Conservation (phyloP, 345 rosid genomes). For the Populus deltoides region DNA sequence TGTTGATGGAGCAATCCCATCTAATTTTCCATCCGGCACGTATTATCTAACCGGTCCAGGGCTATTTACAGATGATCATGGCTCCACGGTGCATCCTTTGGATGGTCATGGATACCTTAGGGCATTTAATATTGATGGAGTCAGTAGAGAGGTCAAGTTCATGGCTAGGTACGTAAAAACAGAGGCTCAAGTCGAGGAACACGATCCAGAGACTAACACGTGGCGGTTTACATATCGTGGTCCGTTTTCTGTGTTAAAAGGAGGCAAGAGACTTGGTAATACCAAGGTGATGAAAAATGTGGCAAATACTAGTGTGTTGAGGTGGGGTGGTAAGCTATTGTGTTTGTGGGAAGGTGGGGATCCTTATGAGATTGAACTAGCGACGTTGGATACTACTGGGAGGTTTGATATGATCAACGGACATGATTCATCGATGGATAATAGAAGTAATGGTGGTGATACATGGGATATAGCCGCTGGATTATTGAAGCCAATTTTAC, state of each 20-base stretch:
- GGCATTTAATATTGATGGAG: constrained; percentile 56
- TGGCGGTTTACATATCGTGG: constrained; percentile 84
- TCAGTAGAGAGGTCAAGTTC: constrained; percentile 42
- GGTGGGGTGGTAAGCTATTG: constrained; percentile 69
- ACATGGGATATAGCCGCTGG: constrained; percentile 59
- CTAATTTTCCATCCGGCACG: constrained; percentile 75
- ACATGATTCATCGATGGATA: constrained; percentile 13
- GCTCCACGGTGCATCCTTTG: constrained; percentile 86
- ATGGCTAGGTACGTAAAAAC: constrained; percentile 79
- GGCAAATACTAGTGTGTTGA: constrained; percentile 80
- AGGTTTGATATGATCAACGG: constrained; percentile 45
- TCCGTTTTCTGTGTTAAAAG: constrained; percentile 78
- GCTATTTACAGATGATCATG: constrained; percentile 75
- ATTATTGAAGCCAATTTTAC: constrained; percentile 63
- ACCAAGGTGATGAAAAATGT: constrained; percentile 93
- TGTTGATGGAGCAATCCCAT: constrained; percentile 58
- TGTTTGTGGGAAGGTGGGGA: constrained; percentile 97
- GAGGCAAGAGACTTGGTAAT: constrained; percentile 67
- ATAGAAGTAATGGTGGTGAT: constrained; percentile 15
- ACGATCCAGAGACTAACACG: constrained; percentile 58
- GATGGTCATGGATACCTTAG: constrained; percentile 92
- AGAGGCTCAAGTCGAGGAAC: constrained; percentile 81
- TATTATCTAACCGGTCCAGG: constrained; percentile 89
- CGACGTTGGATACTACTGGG: constrained; percentile 67
- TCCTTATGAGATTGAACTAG: constrained; percentile 74